Conservation (phyloP, 1,284 basidiomycete species). For the Melampsora larici-populina region DNA sequence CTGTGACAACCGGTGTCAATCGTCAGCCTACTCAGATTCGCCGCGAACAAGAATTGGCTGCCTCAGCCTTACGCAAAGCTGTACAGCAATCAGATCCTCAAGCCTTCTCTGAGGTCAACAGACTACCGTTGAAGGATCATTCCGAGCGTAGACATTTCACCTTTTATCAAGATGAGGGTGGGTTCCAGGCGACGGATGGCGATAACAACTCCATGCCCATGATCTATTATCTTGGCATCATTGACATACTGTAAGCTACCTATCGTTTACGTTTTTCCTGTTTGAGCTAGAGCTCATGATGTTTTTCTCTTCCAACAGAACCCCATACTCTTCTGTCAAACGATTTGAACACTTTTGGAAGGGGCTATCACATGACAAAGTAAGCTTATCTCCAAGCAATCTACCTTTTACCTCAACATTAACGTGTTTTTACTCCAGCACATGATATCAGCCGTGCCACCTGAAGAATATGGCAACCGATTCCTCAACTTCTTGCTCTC, state of each 20-base stretch:
- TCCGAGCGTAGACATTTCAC: conserved; percentile 76
- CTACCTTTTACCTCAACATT: not conserved
- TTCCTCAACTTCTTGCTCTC: conserved; percentile 84
- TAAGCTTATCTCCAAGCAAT: conserved; percentile 57
- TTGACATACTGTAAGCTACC: conserved; percentile 53
- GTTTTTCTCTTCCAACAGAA: not conserved
- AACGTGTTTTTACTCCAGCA: conserved; percentile 60
- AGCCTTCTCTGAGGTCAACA: conserved; percentile 63
- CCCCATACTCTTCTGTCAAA: conserved; percentile 60
- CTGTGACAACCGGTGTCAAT: conserved; percentile 52
- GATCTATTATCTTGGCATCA: conserved; percentile 72
- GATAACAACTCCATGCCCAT: conserved; percentile 68
- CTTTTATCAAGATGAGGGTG: conserved; percentile 97
- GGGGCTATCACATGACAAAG: conserved; percentile 76
- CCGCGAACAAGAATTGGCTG: conserved; percentile 65
- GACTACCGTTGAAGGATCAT: conserved; percentile 67
- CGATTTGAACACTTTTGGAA: conserved; percentile 88
- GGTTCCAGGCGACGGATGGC: conserved; percentile 83
- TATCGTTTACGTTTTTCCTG: conserved; percentile 22
- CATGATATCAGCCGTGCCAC: conserved; percentile 86
- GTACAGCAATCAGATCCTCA: conserved; percentile 80
- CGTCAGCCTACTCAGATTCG: conserved; percentile 63
- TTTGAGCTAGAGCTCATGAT: not conserved
- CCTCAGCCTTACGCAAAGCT: conserved; percentile 75
- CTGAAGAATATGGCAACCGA: conserved; percentile 74